Conservation (phyloP, 768 basidiomycete species). For the Phanerochaete sordida region DNA sequence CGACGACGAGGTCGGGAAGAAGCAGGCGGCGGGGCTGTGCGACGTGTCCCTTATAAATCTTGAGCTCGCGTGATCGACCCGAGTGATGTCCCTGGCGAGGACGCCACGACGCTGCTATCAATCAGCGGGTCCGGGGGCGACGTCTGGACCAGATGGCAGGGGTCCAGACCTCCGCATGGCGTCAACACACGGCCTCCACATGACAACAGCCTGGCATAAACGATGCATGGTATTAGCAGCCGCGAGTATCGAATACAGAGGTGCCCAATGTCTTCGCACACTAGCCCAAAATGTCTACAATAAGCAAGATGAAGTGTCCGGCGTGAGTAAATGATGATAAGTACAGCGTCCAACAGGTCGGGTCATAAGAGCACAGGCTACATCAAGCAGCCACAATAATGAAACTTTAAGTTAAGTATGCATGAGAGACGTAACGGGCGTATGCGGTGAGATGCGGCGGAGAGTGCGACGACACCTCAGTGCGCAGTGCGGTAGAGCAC, state of each 20-base stretch:
- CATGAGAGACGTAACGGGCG: not conserved
- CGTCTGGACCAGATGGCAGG: no score
- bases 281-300: no score
- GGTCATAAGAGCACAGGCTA: not conserved
- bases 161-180: no score
- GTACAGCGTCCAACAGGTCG: no score
- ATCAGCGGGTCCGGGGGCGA: not conserved
- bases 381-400: not conserved
- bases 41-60: not conserved
- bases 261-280: not conserved
- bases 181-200: no score
- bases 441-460: not conserved
- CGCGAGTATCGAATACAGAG: no score
- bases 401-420: not conserved
- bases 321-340: no score
- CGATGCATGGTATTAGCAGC: not conserved
- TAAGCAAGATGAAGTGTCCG: no score
- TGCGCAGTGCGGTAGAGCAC: conserved; percentile 32
- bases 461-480: not conserved
- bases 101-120: not conserved
- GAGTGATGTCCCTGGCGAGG: not conserved
- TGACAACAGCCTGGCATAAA: not conserved
- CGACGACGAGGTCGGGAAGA: no score
- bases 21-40: not conserved
- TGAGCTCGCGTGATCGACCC: not conserved